A percentile compares a stretch with the other conserved stretches of the same genome.
Evolutionary conservation across 2,329 filamentous ascomycete species (phyloP).

Genomic region (Pseudogymnoascus sp.): DNA sequence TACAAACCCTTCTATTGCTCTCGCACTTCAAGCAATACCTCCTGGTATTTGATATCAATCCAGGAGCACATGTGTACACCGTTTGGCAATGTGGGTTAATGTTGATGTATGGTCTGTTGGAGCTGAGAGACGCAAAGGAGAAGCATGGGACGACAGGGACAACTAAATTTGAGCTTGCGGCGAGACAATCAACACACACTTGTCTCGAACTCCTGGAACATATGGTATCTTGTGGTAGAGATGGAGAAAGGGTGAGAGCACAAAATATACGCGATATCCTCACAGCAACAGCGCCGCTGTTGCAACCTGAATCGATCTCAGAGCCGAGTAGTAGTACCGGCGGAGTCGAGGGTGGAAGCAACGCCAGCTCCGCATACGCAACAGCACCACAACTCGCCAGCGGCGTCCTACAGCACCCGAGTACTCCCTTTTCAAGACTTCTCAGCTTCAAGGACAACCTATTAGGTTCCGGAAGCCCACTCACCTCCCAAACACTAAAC

Average conservation of each 20-base stretch:
- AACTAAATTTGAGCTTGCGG: background rate
- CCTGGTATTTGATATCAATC: constrained; percentile 12
- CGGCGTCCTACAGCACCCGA: background rate
- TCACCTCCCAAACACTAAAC: background rate
- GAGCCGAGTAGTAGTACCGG: background rate
- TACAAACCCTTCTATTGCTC: background rate
- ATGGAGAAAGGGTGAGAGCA: background rate
- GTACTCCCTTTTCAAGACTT: background rate
- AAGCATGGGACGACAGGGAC: background rate
- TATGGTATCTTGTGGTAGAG: background rate
- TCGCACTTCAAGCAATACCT: background rate
- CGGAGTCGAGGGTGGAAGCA: background rate
- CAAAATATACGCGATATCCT: constrained; percentile 2
- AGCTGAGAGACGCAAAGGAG: constrained; percentile 3
- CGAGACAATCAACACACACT: background rate
- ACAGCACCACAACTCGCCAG: background rate
- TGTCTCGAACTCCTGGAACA: constrained; percentile 3
- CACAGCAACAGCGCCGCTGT: background rate
- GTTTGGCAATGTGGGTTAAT: constrained; percentile 14
- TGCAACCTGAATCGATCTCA: background rate
- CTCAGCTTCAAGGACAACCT: background rate
- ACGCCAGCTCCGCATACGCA: background rate
- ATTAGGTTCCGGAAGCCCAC: background rate
- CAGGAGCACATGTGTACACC: constrained; percentile 14
- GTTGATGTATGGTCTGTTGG: constrained; percentile 11